Evolutionary conservation across 129 eudicot species (phyloP).

Genomic region (Flaveria ramosissima): DNA sequence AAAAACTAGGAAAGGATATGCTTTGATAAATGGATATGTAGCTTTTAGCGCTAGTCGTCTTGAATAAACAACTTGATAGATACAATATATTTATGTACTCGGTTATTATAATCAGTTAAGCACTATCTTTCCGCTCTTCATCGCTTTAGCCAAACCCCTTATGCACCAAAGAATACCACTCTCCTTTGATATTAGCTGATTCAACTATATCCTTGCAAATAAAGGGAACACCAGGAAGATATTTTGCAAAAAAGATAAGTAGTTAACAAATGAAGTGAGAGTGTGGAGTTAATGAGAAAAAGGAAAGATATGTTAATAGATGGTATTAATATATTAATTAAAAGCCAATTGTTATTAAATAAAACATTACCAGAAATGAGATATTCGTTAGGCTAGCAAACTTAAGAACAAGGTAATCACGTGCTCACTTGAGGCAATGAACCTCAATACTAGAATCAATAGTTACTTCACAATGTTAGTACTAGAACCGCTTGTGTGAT

Average conservation of each 20-base stretch:
- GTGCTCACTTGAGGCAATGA: slow-evolving; percentile 5
- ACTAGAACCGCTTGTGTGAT: not conserved
- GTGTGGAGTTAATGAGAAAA: not conserved
- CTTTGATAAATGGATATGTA: not conserved
- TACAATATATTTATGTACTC: not conserved
- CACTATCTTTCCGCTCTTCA: not conserved
- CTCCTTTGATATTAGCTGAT: not conserved
- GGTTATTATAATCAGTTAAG: not conserved
- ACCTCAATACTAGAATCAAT: not conserved
- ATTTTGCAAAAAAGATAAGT: not conserved
- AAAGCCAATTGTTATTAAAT: not conserved
- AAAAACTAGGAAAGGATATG: not conserved
- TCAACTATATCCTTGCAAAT: not conserved
- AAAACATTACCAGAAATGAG: not conserved
- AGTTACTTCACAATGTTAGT: not conserved
- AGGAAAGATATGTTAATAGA: not conserved
- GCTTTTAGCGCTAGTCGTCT: not conserved
- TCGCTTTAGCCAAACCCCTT: not conserved
- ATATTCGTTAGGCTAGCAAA: not conserved
- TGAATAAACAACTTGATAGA: not conserved
- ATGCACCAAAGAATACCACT: not conserved
- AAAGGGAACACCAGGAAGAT: not conserved
- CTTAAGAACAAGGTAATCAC: not conserved
- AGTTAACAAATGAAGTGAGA: not conserved
- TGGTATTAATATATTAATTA: not conserved